Evolutionary conservation across 2,329 filamentous ascomycete species (phyloP).

Genomic region (Acephala macrosclerotiorum): DNA sequence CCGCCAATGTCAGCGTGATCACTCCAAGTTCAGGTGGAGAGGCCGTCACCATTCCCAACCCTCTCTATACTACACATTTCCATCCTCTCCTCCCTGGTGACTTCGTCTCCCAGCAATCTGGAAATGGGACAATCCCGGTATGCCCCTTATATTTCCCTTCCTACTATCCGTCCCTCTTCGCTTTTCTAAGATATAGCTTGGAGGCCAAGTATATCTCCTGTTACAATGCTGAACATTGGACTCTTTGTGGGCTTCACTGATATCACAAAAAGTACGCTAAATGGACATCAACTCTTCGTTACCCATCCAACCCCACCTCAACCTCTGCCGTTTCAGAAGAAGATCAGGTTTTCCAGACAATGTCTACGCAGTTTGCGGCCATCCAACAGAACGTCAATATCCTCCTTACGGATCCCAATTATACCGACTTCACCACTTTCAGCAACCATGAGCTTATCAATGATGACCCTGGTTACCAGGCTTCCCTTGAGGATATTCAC

Average conservation of each 20-base stretch:
- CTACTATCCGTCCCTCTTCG: too few species aligned
- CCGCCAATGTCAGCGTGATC: slow-evolving; percentile 30
- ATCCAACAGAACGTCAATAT: slow-evolving; percentile 36
- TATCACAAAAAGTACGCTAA: slow-evolving; percentile 24
- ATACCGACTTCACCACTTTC: slow-evolving; percentile 71
- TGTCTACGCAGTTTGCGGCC: slow-evolving; percentile 34
- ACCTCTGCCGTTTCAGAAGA: slow-evolving; percentile 33
- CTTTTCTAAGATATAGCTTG: too few species aligned
- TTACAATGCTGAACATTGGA: too few species aligned
- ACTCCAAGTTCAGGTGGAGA: slow-evolving; percentile 48
- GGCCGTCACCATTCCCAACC: slow-evolving; percentile 68
- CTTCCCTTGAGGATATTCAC: slow-evolving; percentile 64
- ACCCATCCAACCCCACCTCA: slow-evolving; percentile 32
- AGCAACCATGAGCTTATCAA: slow-evolving; percentile 71
- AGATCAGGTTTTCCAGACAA: slow-evolving; percentile 31
- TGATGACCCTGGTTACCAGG: slow-evolving; percentile 31
- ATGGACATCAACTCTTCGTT: slow-evolving; percentile 37
- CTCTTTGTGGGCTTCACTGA: not conserved
- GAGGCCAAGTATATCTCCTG: too few species aligned
- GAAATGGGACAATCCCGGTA: slow-evolving; percentile 19
- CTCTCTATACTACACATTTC: slow-evolving; percentile 67
- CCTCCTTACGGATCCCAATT: slow-evolving; percentile 54
- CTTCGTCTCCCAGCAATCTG: slow-evolving; percentile 24
- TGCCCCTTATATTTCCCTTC: not conserved
- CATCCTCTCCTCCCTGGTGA: slow-evolving; percentile 50